A percentile compares a stretch with the other conserved stretches of the same genome.
phyloP scores from a whole-genome alignment of 495 filamentous ascomycete species.

The Endocarpon pusillum region DNA sequence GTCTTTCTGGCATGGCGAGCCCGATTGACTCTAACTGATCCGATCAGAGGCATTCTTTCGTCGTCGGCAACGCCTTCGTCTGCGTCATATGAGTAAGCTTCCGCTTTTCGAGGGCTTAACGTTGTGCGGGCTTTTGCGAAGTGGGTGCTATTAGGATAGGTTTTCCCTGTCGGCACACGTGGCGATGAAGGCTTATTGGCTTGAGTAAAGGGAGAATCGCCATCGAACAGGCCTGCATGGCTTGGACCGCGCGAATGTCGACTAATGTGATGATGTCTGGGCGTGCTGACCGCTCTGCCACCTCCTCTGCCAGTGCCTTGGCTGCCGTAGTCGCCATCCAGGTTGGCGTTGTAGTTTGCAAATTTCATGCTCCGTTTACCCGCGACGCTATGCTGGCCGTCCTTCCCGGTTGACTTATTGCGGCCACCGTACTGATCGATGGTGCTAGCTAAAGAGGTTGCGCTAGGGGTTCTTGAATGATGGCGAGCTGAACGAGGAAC shows the following conservation, averaged over 20 bases:
- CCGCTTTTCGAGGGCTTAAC: conserved; percentile 31
- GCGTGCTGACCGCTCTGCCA: conserved; percentile 43
- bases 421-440: conserved; percentile 50
- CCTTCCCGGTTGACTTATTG: conserved; percentile 43
- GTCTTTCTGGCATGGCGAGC: conserved; percentile 42
- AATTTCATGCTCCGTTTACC: conserved; percentile 97
- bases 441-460: conserved; percentile 75
- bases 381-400: conserved; percentile 44
- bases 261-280: conserved; percentile 56
- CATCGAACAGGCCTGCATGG: conserved; percentile 58
- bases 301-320: conserved; percentile 35
- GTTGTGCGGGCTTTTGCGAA: conserved; percentile 14
- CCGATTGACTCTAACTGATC: conserved; percentile 42
- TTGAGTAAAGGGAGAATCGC: conserved; percentile 49
- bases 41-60: conserved; percentile 73
- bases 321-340: conserved; percentile 40
- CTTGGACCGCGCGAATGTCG: conserved; percentile 52
- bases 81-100: conserved; percentile 45
- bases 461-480: conserved; percentile 89
- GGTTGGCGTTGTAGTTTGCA: conserved; percentile 60
- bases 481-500: conserved; percentile 60
- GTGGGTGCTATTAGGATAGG: conserved; percentile 12
- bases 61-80: conserved; percentile 73
- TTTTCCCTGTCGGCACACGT: conserved; percentile 39
- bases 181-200: conserved; percentile 25